Base-by-base conservation (phyloP, 2,329 filamentous ascomycete genomes). In the Ascochyta pisi region DNA sequence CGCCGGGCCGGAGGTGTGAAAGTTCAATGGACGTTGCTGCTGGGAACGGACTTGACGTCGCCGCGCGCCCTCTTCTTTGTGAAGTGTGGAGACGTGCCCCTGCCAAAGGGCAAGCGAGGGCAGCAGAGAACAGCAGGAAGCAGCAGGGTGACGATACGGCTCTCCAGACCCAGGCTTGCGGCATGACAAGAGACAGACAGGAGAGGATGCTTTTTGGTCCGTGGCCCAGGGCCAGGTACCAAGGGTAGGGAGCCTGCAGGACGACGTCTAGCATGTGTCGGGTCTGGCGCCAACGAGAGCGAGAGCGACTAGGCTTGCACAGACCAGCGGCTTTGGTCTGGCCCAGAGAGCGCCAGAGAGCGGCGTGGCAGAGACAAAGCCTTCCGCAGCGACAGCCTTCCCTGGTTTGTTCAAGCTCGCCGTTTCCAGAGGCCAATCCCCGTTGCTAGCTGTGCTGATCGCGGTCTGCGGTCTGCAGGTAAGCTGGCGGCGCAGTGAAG, bases 271-370 rank as follows among this genome's bases (percentile, higher is more conserved):
- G 62, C 33, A 65, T 69, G 69, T 50, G 65, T 70, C 65, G 67
- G 69, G 69, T 67, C 65, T 71, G 71, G 71, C 73, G 70, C 70
- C 70, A 73, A 64, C 67, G 60, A 59, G 57, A 34, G 46, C 53
- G 65, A 63, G 58, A 54, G 54, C 62, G 52, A 62, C 58, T 57
- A 55, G 59, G 34, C 37, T 50, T 54, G 69, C 71, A 73, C 71
- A 62, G 68, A 63, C 67, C 44, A 22, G 50, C 48, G 19, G 26
- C 10, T 34, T 26, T 47, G 71, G 69, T 74, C 73, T 74, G 67
- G 73, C 70, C 72, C 63, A 56, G 54, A 46, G 53, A 53, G 55
- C 42, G 55, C 64, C 62, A 56, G 54, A 46, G 53, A 53, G 55
- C 42, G 55, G 63, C 62, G 57, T 69, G 57, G 58, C 60, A 69